Evolutionary conservation across 2,329 filamentous ascomycete species (phyloP), one percentile per base, ranked within the genome.

Genomic region (Fusarium tanahbumbuense): DNA sequence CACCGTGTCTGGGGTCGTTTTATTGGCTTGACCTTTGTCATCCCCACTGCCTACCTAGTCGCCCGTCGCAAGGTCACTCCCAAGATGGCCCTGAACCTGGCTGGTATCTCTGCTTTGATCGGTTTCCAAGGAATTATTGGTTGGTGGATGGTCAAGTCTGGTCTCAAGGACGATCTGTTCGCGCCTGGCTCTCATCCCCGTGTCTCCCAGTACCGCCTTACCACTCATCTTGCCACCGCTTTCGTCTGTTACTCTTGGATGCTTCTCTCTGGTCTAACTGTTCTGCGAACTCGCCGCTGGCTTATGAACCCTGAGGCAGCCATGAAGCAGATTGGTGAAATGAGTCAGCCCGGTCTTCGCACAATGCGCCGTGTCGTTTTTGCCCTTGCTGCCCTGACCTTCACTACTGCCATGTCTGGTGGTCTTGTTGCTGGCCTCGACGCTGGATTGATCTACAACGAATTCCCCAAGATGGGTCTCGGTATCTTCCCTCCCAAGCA

Each of bases 91-190:
- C 79, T 85, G 73, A 91, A 92, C 68, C 85, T 99, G 16, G 83
- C 89, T 42, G 95, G 94, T 15, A 98, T 99, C 68, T 93, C 93
- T 45, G 89, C 87, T 50, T 85, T 98, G 74, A 98, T 99, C 76
- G 96, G 93, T 57, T 96, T 97, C 80, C 96, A 99, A 80, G 96
- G 96, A 46, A 88, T 96, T 76, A 91, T 99, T 70, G 96, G 96
- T 57, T 99, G 96, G 96, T 99, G 96, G 94, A 99, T 99, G 96
- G 96, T 99, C 74, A 97, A 97, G 81, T 97, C 93, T 13, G 96
- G 96, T 3, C 85, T 99, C 68, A 97, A 95, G 79, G 96, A 98
- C 78, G 96, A 99, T 79, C 87, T 99, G 28, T 98, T 99, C 78
- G 93, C 93, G 22, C 92, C 93, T 4, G 96, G 94, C 15, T 92